Conservation (phyloP, 2,329 filamentous ascomycete species). For the Ascochyta clinopodiicola region DNA sequence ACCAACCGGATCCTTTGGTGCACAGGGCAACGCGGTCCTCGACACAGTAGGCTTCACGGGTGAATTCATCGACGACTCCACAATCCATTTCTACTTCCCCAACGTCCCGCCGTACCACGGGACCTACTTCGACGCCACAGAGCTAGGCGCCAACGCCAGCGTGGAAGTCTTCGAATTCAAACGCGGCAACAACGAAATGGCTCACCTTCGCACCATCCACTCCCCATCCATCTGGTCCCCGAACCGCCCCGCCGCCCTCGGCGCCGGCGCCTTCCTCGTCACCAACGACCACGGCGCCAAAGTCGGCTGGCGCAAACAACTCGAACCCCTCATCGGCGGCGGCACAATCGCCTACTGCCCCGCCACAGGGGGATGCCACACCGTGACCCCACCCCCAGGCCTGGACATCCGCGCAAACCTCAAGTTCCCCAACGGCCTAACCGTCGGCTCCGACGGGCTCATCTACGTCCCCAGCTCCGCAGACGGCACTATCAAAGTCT, state of each 20-base stretch:
- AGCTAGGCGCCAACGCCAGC: conserved; percentile 34
- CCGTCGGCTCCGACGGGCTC: conserved; percentile 29
- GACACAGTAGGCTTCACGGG: conserved; percentile 39
- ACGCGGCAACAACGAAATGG: conserved; percentile 30
- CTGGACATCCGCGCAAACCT: conserved; percentile 27
- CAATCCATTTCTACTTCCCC: conserved; percentile 37
- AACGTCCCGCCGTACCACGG: conserved; percentile 37
- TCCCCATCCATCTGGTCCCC: conserved; percentile 29
- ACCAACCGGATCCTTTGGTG: conserved; percentile 30
- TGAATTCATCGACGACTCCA: conserved; percentile 29
- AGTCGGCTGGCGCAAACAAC: conserved; percentile 28
- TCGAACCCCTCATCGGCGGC: conserved; percentile 37
- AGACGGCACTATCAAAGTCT: conserved; percentile 33
- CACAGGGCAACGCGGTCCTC: conserved; percentile 27
- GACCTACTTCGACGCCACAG: conserved; percentile 28
- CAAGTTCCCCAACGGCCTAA: conserved; percentile 41
- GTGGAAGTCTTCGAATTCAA: conserved; percentile 38
- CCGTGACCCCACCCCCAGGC: conserved; percentile 10
- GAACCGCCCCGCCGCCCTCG: conserved; percentile 34
- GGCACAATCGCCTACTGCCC: conserved; percentile 38
- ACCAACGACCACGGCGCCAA: conserved; percentile 39
- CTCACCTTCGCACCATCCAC: conserved; percentile 29
- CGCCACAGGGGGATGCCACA: conserved; percentile 24
- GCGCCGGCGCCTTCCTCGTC: conserved; percentile 29
- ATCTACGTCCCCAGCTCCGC: conserved; percentile 38